phyloP scores from a whole-genome alignment of 805 yeast species.

The Candida palmyrensis region DNA sequence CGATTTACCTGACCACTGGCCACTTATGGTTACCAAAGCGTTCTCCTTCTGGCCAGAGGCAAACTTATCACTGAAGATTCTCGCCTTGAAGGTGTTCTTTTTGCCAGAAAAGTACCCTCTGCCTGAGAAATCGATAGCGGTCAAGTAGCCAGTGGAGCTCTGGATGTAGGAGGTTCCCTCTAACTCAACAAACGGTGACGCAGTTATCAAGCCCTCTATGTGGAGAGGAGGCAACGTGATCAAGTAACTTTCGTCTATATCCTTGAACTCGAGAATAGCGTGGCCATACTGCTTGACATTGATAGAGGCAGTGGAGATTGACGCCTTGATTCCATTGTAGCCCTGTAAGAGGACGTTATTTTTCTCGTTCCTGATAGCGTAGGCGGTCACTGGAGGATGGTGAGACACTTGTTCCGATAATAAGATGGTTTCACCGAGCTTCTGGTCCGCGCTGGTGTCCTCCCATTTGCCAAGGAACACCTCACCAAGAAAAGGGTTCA shows the following conservation, averaged over 20 bases:
- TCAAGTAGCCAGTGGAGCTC: slow-evolving; percentile 69
- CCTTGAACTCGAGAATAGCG: slow-evolving; percentile 64
- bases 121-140: slow-evolving; percentile 78
- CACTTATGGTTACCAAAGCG: slow-evolving; percentile 73
- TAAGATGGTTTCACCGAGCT: slow-evolving; percentile 70
- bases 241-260: slow-evolving; percentile 61
- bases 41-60: slow-evolving; percentile 49
- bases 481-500: slow-evolving; percentile 96
- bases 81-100: slow-evolving; percentile 87
- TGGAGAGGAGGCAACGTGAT: slow-evolving; percentile 93
- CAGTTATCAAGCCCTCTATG: slow-evolving; percentile 87
- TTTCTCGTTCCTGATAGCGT: slow-evolving; percentile 70
- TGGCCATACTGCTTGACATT: slow-evolving; percentile 92
- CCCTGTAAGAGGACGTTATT: slow-evolving; percentile 74
- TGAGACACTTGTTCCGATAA: slow-evolving; percentile 92
- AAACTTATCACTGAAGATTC: slow-evolving; percentile 53
- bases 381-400: slow-evolving; percentile 98
- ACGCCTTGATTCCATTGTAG: slow-evolving; percentile 82
- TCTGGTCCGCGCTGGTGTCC: slow-evolving; percentile 42
- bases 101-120: slow-evolving; percentile 95
- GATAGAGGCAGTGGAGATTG: slow-evolving; percentile 70
- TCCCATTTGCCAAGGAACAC: slow-evolving; percentile 87
- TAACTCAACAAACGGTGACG: slow-evolving; percentile 91
- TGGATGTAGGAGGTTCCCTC: slow-evolving; percentile 87
- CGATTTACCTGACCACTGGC: slow-evolving; percentile 89